A percentile compares a stretch with the other conserved stretches of the same genome.
phyloP scores from a whole-genome alignment of 2,329 filamentous ascomycete species.

The Chrysoporthe austroafricana region DNA sequence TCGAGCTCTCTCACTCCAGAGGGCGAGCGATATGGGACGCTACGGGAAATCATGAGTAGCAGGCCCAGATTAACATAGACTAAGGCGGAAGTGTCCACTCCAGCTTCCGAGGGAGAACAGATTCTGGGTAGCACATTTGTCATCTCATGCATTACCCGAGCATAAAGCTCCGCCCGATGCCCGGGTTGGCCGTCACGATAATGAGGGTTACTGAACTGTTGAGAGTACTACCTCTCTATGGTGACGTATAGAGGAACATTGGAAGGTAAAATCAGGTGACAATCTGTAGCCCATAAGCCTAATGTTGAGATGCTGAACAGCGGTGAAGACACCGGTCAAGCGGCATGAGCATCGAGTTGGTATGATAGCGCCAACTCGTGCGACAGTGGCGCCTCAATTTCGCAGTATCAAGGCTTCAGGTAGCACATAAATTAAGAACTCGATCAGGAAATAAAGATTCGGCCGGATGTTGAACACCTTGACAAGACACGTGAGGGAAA shows the following conservation, averaged over 20 bases:
- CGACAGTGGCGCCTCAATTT: background rate
- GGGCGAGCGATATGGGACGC: background rate
- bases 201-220: background rate
- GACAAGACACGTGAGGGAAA: background rate
- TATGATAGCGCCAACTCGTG: background rate
- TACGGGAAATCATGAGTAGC: background rate
- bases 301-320: background rate
- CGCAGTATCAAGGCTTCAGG: background rate
- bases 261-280: background rate
- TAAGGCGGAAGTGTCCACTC: background rate
- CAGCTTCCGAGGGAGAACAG: background rate
- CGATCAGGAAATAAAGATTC: background rate
- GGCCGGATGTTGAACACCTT: background rate
- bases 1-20: background rate
- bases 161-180: background rate
- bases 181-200: background rate
- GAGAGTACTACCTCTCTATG: background rate
- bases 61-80: background rate
- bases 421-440: background rate
- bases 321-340: constrained; percentile 2
- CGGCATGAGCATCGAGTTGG: background rate
- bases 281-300: background rate
- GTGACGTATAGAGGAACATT: background rate
- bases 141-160: background rate
- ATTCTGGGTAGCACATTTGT: background rate